phyloP scores from a whole-genome alignment of 2,329 filamentous ascomycete species.

The Fusarium guadeloupense region DNA sequence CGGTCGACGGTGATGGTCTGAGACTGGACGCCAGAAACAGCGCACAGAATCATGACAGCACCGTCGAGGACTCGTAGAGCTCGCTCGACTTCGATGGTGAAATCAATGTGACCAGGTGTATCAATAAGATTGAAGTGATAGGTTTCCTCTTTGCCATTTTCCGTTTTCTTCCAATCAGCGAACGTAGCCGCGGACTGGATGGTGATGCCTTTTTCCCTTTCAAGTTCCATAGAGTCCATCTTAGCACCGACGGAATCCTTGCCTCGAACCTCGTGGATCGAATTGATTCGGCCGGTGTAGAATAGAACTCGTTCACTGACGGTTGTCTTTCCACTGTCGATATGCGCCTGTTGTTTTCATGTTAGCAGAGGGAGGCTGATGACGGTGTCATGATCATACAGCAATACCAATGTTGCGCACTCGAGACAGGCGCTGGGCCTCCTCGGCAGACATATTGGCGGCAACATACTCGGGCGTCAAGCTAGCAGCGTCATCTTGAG shows the following conservation, averaged over 20 bases:
- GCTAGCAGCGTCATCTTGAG: conserved; percentile 61
- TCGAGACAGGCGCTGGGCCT: conserved; percentile 78
- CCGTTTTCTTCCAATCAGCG: conserved; percentile 93
- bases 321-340: conserved; percentile 98
- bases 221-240: conserved; percentile 99
- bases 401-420: conserved; percentile 99
- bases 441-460: conserved; percentile 81
- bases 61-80: conserved; percentile 94
- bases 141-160: conserved; percentile 83
- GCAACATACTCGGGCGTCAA: conserved; percentile 71
- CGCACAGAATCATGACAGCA: conserved; percentile 97
- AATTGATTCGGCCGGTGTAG: conserved; percentile 96
- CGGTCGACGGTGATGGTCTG: conserved; percentile 98
- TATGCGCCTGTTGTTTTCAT: conserved; percentile 75
- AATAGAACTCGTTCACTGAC: conserved; percentile 95
- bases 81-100: conserved; percentile 98
- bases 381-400: conserved; percentile 57
- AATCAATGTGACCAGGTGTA: conserved; percentile 98
- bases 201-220: conserved; percentile 98
- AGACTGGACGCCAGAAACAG: conserved; percentile 95
- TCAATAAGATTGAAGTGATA: conserved; percentile 99
- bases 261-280: conserved; percentile 95
- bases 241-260: conserved; percentile 96
- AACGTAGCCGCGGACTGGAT: conserved; percentile 99
- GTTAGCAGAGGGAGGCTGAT: conserved; percentile 23